Percentiles rank a stretch among this genome's conserved stretches.
phyloP scores from a whole-genome alignment of 202 grass and related monocot genomes.

The Hordeum pubiflorum region DNA sequence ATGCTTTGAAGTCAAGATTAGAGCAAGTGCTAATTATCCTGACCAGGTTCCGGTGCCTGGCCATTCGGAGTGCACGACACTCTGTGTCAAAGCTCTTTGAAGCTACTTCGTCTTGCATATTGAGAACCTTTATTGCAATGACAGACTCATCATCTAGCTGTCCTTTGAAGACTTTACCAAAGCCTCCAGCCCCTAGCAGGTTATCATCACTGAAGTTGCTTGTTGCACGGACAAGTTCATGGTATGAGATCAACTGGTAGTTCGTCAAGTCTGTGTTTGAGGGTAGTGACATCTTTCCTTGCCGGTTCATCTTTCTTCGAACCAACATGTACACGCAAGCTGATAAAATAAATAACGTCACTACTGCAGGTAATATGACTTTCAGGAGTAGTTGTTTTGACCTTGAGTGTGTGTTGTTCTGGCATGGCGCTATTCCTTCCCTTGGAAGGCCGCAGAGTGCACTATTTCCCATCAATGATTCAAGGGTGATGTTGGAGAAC shows the following conservation, averaged over 20 bases:
- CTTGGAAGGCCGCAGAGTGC: slow-evolving; percentile 4
- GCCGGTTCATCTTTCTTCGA: neutral
- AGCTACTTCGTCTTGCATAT: slow-evolving; percentile 16
- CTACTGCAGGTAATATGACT: slow-evolving; percentile 29
- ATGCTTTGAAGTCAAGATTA: slow-evolving; percentile 36
- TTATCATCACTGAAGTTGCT: slow-evolving; percentile 31
- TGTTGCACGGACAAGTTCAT: slow-evolving; percentile 33
- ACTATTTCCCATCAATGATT: neutral
- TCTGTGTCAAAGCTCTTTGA: slow-evolving; percentile 32
- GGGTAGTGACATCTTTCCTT: neutral
- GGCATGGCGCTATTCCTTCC: slow-evolving; percentile 32
- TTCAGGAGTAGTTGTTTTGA: slow-evolving; percentile 19
- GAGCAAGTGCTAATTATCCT: slow-evolving; percentile 36
- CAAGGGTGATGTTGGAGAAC: slow-evolving; percentile 45
- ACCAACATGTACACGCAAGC: neutral
- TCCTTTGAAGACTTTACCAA: slow-evolving; percentile 29
- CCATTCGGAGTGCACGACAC: slow-evolving; percentile 18
- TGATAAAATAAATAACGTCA: slow-evolving; percentile 1
- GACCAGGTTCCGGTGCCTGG: slow-evolving; percentile 32
- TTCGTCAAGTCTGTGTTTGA: neutral
- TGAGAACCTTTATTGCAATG: slow-evolving; percentile 32
- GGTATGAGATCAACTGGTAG: slow-evolving; percentile 29
- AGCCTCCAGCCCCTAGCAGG: slow-evolving; percentile 31
- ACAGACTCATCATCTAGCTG: slow-evolving; percentile 15
- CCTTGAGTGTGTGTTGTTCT: neutral